Base-by-base conservation (phyloP, 768 basidiomycete genomes). In the Rhizopogon roseolus region DNA sequence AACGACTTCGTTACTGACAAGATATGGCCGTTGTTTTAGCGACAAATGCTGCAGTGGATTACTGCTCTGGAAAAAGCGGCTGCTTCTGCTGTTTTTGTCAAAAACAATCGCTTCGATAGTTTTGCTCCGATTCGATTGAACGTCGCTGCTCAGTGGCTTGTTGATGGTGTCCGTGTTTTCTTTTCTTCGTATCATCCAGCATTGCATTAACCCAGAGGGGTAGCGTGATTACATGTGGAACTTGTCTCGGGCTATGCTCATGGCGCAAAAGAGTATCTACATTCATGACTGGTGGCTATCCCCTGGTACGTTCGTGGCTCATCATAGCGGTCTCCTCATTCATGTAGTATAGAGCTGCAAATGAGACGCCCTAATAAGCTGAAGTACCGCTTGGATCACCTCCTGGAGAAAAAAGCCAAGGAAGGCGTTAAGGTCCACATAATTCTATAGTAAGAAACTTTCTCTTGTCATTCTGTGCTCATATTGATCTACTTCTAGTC, bases 201-300 rank as follows among this genome's bases (percentile, higher is more conserved):
- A 22, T 48, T 50, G 14, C 9, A 36, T 25, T 48, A 34, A 48
- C 22, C 1, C 10, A 7, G 9, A 16, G 34, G 34, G 9, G 13
- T 55, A 95, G 90, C 85, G 96, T 10, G 96, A 99, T 67, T 99
- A 99, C 65, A 96, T 93, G 71, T 99, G 96, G 97, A 96, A 95
- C 64, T 73, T 99, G 22, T 92, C 91, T 22, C 81, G 92, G 39
- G 96, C 96, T 0, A 86, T 99, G 44, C 76, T 90, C 25, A 79
- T 97, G 60, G 96, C 96, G 0, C 87, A 86, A 66, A 87, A 93
- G 62, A 78, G 73, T 42, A 93, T 97, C 52, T 95, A 93, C 65
- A 97, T 98, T 37, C 97, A 98, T 65, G 96, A 96, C 70, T 98
- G 96, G 96, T 98, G 96, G 97, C 73, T 94, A 22, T 92, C 92